Conservation (phyloP, 106 monocot species). For the Apostasia shenzhenica region DNA sequence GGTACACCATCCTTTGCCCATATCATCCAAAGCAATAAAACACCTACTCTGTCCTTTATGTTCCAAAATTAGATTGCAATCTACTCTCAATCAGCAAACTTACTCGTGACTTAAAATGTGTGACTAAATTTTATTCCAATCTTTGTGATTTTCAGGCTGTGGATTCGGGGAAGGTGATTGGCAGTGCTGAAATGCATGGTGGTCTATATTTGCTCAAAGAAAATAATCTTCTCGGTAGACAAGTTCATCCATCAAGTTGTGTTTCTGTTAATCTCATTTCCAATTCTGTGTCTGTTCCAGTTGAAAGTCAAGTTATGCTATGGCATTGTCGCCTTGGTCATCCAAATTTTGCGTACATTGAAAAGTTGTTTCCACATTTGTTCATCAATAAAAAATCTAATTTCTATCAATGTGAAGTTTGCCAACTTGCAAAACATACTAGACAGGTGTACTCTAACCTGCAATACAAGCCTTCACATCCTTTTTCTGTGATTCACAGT, state of each 20-base stretch:
- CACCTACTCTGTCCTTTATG: neutral
- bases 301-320: neutral
- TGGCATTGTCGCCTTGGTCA: neutral
- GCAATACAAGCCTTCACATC: neutral
- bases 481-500: constrained; percentile 5
- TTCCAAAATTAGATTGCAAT: too few species aligned
- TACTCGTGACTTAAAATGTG: neutral
- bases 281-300: neutral
- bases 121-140: neutral
- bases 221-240: constrained; percentile 1
- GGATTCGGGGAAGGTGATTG: constrained; percentile 7
- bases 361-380: neutral
- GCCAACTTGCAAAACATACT: constrained; percentile 5
- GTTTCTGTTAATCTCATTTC: too few species aligned
- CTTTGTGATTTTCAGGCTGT: constrained; percentile 5
- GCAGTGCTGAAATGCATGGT: neutral
- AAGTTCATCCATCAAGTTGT: constrained; percentile 3
- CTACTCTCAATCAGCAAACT: constrained; percentile 1
- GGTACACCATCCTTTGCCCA: neutral
- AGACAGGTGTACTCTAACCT: neutral
- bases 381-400: neutral
- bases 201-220: neutral
- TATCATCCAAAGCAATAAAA: neutral
- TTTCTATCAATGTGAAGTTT: constrained; percentile 5
- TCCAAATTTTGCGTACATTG: neutral